Base-by-base conservation (phyloP, 192 early-diverging fungal genomes). In the Backusella macrospora region DNA sequence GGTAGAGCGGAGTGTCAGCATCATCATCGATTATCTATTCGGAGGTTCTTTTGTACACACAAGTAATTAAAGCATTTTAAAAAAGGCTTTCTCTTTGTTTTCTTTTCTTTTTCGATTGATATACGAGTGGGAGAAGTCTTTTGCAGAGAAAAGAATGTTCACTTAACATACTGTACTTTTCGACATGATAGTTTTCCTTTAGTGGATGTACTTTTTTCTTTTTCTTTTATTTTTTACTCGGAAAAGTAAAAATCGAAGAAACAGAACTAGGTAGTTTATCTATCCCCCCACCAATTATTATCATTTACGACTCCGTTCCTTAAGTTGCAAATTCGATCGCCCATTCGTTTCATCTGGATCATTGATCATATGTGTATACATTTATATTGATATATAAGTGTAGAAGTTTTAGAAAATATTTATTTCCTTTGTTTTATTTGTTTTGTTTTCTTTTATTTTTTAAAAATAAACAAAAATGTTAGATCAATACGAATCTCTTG, bases 1-100 rank as follows among this genome's bases (percentile, higher is more conserved):
- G 21, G 15, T 34, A 48, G 37, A 16, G 23, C 47, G 14, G 66
- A 21, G 18, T 55, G 52, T 48, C 43, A 73, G 21, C n/a, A 21
- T 39, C 72, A 66, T 49, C 72, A 73, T 52, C 59, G 63, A 38
- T 73, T 21, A 15, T 73, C 72, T n/a, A 21, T 73, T 15, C 18
- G 72, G 42, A 45, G 62, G 15, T 65, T 65, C 4, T 66, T 72
- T 34, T 59, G 71, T 29, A 37, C 38, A 16, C 71, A 62, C 42
- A 72, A 72, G 16, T 72, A 62, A 62, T 26, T n/a, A 62, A 1
- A 48, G 15, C 12, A 23, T 52, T 34, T 8, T 16, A 66, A 18
- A 40, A 66, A 34, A 42, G 39, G 14, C 7, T 14, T 18, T 65
- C 18, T 39, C 13, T 65, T n/a, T 8, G 42, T 13, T 18, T 66